phyloP scores from a whole-genome alignment of 257 asterid genomes.

The Solanum ossicruentum region DNA sequence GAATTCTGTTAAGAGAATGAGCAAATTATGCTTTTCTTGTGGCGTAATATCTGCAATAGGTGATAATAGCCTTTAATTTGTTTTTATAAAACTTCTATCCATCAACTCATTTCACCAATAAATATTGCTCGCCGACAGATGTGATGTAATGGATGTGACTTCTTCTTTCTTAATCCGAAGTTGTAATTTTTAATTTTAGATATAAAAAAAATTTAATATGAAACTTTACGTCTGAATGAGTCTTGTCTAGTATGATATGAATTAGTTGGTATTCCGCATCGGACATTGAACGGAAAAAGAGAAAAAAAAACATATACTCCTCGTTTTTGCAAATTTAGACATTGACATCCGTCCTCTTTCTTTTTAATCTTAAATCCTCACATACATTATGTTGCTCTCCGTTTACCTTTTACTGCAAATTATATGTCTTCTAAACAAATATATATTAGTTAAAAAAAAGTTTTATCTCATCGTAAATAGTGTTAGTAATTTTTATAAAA shows the following conservation, averaged over 20 bases:
- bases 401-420: background rate
- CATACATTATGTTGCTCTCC: background rate
- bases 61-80: constrained; percentile 1
- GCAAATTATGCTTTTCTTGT: constrained; percentile 17
- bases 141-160: background rate
- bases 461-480: background rate
- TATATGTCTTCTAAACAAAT: background rate
- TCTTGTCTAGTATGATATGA: fast-evolving
- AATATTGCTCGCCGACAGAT: background rate
- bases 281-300: background rate
- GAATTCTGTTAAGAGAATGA: constrained; percentile 13
- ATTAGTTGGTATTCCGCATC: background rate
- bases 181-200: background rate
- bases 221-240: fast-evolving
- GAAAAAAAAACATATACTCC: background rate
- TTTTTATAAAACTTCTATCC: background rate
- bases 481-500: background rate
- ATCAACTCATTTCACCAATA: background rate
- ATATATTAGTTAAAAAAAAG: background rate
- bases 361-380: background rate
- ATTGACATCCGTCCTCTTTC: background rate
- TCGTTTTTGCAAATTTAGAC: background rate
- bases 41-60: constrained; percentile 16
- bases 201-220: background rate
- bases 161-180: background rate